These are phyloP conservation scores for Pleurotus eryngii DNA, from an alignment of 768 basidiomycete species.

Conservation along the genomic window DNA sequence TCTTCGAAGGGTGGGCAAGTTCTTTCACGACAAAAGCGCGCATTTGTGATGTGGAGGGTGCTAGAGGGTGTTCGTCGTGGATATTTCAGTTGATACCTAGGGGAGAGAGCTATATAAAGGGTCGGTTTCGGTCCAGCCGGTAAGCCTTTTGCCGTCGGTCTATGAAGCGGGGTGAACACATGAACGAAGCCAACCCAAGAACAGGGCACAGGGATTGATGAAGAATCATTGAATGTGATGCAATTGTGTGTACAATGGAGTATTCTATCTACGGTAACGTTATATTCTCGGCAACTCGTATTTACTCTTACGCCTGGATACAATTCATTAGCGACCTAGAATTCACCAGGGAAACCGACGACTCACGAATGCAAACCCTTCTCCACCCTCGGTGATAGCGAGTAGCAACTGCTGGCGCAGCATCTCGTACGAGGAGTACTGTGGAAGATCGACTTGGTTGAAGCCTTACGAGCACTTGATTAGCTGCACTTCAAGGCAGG, in stretches of 20 bases:
- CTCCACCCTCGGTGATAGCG: slow-evolving; percentile 94
- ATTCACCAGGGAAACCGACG: not conserved
- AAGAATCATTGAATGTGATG: not conserved
- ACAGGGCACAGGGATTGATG: too few relatives aligned
- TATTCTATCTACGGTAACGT: not conserved
- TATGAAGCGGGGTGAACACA: slow-evolving; percentile 1
- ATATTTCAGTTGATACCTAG: not conserved
- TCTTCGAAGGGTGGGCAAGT: slow-evolving; percentile 65
- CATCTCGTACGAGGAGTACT: slow-evolving; percentile 96
- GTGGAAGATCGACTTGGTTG: slow-evolving; percentile 93
- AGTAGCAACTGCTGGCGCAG: slow-evolving; percentile 85
- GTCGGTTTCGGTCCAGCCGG: slow-evolving; percentile 7
- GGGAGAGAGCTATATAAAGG: not conserved
- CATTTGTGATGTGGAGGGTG: slow-evolving; percentile 40
- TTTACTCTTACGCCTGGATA: too few relatives aligned
- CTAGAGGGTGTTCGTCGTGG: not conserved
- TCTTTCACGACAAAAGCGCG: slow-evolving; percentile 74
- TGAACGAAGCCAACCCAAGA: not conserved
- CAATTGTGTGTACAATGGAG: not conserved
- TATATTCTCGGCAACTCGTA: too few relatives aligned
- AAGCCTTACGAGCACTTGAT: slow-evolving; percentile 53
- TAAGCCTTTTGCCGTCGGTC: not conserved
- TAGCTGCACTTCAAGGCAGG: slow-evolving; percentile 6
- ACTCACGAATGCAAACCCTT: slow-evolving; percentile 81
- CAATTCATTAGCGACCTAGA: not conserved